Percentiles rank a stretch among this genome's conserved stretches.
These are phyloP conservation scores for Phytophthora palmivora DNA, from an alignment of 352 stramenopile species.

Conservation along the genomic window DNA sequence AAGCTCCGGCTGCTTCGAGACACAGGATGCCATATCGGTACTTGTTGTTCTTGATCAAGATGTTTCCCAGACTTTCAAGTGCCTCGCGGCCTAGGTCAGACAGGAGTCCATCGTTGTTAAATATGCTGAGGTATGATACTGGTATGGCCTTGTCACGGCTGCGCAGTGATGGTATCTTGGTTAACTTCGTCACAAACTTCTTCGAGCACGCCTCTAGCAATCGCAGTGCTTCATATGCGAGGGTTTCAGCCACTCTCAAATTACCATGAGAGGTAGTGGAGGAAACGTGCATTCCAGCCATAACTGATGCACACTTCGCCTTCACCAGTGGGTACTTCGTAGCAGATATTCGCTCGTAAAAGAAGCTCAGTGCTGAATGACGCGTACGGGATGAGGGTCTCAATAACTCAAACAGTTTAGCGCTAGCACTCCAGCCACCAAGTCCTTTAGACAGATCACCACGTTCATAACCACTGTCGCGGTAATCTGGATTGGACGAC, in stretches of 20 bases:
- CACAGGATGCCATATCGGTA: constrained; percentile 87
- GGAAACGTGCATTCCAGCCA: constrained; percentile 65
- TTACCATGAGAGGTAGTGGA: constrained; percentile 53
- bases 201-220: constrained; percentile 70
- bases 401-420: constrained; percentile 60
- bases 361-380: constrained; percentile 53
- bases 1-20: constrained; percentile 65
- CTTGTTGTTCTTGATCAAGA: constrained; percentile 88
- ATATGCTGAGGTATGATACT: constrained; percentile 60
- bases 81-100: constrained; percentile 75
- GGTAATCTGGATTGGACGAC: constrained; percentile 41
- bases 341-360: constrained; percentile 64
- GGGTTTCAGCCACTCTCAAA: constrained; percentile 63
- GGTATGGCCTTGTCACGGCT: constrained; percentile 18
- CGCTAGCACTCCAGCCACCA: constrained; percentile 51
- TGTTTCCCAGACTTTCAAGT: constrained; percentile 75
- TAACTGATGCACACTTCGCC: constrained; percentile 69
- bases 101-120: constrained; percentile 79
- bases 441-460: constrained; percentile 50
- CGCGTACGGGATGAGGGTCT: constrained; percentile 50
- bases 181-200: constrained; percentile 26
- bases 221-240: constrained; percentile 80
- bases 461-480: constrained; percentile 45
- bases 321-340: constrained; percentile 70
- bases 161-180: constrained; percentile 26